A percentile compares a stretch with the other conserved stretches of the same genome.
Conservation (phyloP, 225 moss, liverwort and hornwort species). For the Neckera pumila region DNA sequence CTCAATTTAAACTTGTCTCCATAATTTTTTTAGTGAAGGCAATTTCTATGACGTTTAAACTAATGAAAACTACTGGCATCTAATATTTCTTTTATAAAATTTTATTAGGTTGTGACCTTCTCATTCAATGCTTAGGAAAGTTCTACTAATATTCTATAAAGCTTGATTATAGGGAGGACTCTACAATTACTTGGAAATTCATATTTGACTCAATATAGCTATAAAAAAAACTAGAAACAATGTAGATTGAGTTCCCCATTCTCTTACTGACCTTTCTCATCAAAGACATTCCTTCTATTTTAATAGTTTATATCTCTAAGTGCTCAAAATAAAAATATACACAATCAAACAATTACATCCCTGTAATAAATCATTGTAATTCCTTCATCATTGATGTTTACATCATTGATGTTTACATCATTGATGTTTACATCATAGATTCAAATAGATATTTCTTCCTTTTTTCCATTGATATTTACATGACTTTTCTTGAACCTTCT, state of each 20-base stretch:
- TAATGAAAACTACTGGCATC: background rate
- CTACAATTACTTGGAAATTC: background rate
- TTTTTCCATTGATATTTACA: too few relatives aligned
- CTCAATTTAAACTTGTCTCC: too few relatives aligned
- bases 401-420: too few relatives aligned
- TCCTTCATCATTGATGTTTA: background rate
- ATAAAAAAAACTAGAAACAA: background rate
- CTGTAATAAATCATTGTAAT: background rate
- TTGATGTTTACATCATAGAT: too few relatives aligned
- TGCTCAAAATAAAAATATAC: background rate
- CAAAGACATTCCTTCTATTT: background rate
- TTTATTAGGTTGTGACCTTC: too few relatives aligned
- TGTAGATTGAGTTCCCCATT: background rate
- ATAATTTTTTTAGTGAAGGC: background rate
- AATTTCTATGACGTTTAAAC: background rate
- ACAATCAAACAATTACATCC: background rate
- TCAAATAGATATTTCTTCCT: background rate
- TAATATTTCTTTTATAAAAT: background rate
- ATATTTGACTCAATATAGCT: too few relatives aligned
- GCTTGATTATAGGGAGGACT: background rate
- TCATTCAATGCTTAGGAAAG: background rate
- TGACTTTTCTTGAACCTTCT: background rate
- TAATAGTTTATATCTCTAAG: background rate
- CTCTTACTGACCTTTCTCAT: background rate
- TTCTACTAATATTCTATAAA: background rate